Conservation (phyloP, 2,329 filamentous ascomycete genomes). For the Cladosporium sp. region DNA sequence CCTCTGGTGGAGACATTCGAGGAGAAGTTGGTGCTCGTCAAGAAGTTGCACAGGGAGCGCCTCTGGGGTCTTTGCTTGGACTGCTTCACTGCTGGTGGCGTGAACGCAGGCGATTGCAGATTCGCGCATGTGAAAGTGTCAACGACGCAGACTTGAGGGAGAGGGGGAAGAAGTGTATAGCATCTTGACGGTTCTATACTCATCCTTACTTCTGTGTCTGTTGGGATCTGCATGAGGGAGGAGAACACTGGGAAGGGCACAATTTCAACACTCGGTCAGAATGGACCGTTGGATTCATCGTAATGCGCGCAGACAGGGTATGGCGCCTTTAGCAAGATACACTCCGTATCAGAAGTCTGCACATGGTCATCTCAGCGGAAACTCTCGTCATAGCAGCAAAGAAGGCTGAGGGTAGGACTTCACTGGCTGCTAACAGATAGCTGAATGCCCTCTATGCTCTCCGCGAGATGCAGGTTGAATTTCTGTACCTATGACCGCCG, state of each 20-base stretch:
- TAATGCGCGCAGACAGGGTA: not conserved
- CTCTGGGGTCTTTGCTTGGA: slow-evolving; percentile 31
- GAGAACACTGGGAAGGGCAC: not conserved
- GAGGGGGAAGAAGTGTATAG: not conserved
- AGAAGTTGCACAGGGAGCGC: slow-evolving; percentile 20
- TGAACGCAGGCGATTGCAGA: slow-evolving; percentile 23
- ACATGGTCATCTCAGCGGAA: too few species aligned
- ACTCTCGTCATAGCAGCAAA: too few species aligned
- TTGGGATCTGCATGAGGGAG: too few species aligned
- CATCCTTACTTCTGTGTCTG: too few species aligned
- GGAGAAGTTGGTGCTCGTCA: slow-evolving; percentile 18
- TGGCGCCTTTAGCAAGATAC: not conserved
- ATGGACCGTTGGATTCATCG: not conserved
- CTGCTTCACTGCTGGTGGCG: slow-evolving; percentile 23
- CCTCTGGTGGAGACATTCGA: slow-evolving; percentile 22
- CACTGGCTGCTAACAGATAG: too few species aligned
- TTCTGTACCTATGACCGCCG: too few species aligned
- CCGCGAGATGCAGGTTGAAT: too few species aligned
- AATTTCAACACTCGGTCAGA: not conserved
- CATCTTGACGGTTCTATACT: too few species aligned
- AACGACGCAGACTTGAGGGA: not conserved
- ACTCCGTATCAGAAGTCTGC: too few species aligned
- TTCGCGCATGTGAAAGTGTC: slow-evolving; percentile 23
- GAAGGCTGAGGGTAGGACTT: too few species aligned
- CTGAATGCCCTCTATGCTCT: too few species aligned